A percentile compares a stretch with the other conserved stretches of the same genome.
Conservation (phyloP, 768 basidiomycete genomes). For the Leccinum fibrillosum region DNA sequence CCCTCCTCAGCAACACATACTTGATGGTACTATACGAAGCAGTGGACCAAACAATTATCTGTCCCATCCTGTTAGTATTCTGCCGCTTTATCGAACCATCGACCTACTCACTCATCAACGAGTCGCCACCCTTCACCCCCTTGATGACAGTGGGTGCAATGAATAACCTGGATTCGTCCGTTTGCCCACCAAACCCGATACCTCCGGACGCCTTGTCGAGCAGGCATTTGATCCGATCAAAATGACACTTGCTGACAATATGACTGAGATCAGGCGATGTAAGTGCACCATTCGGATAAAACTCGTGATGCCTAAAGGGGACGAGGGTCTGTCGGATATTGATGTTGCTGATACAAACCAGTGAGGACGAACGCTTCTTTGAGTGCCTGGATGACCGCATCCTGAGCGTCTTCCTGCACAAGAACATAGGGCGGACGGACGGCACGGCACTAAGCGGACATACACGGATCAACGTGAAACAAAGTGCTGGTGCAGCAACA, state of each 20-base stretch:
- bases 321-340: background rate
- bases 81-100: background rate
- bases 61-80: no score
- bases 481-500: no score
- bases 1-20: no score
- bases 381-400: no score
- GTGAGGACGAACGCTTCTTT: slow-evolving; percentile 36
- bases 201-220: slow-evolving; percentile 64
- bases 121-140: slow-evolving; percentile 59
- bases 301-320: slow-evolving; percentile 21
- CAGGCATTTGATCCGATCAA: slow-evolving; percentile 46
- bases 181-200: slow-evolving; percentile 61
- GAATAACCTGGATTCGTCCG: slow-evolving; percentile 52
- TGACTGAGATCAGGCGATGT: slow-evolving; percentile 45
- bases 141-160: slow-evolving; percentile 74
- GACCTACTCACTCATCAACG: slow-evolving; percentile 73
- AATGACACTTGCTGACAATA: slow-evolving; percentile 52
- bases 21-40: no score
- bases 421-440: no score
- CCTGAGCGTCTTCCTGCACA: no score
- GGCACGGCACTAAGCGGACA: no score
- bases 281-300: slow-evolving; percentile 43
- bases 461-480: no score
- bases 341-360: no score
- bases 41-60: no score